Evolutionary conservation across 306 rosid species (phyloP), one percentile per base, ranked within the genome.

Genomic region (Acmispon strigosus): DNA sequence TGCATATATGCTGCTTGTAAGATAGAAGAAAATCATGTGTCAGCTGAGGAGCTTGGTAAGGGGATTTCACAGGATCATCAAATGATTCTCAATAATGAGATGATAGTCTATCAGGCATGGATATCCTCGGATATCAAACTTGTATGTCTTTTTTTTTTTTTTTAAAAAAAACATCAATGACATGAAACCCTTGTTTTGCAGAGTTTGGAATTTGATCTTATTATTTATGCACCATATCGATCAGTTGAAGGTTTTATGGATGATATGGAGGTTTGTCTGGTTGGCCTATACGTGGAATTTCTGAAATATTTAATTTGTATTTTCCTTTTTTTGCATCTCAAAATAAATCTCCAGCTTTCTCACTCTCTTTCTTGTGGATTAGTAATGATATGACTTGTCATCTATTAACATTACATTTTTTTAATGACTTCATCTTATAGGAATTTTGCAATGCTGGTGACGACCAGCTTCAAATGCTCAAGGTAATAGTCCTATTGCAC

Each of bases 1-100:
- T 94, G 99, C 80, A 91, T 94, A 75, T 94, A 94, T 78, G 96
- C 92, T 56, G 92, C 96, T 78, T 94, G 99, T 81, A 94, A 94
- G 85, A 91, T 94, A 81, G 99, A 94, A 87, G 99, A 94, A 86
- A 95, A 86, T 76, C 99, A 91, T 51, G 97, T 94, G 7, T 94
- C 99, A 39, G 97, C 96, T n/a, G 99, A 95, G 92, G 99, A 94
- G 99, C 92, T 91, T 53, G 99, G 99, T 81, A 91, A 91, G 87
- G 97, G 99, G 83, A 95, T 95, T 77, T 89, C 95, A 19, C 96
- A 95, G 89, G 99, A 95, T 79, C 96, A 95, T 83, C 97, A 89
- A 86, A 80, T 95, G 94, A 95, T 95, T 89, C 99, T 94, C 96
- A 89, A 87, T 82, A 84, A 91, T 76, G 99, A 95, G 99, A 89